Base-by-base conservation (phyloP, 2,329 filamentous ascomycete genomes). In the Cadophora gregata region DNA sequence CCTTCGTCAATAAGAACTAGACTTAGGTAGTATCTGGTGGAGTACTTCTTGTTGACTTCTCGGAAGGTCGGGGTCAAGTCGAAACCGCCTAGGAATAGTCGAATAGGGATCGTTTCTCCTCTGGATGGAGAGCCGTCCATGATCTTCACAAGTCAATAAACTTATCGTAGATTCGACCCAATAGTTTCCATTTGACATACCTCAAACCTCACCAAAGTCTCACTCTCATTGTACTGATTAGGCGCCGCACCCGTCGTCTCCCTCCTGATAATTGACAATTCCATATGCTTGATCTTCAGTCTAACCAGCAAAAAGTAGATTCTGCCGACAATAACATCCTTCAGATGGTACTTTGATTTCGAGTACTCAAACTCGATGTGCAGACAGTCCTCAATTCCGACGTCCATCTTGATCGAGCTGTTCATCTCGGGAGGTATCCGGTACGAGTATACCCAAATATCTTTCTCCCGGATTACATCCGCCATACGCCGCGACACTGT, bases 11-110 rank as follows among this genome's bases (percentile, higher is more conserved):
- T 97, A 73, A 97, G 85, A 25, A 99, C 96, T 69, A 99, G 82
- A 78, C 94, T 97, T 70, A 99, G 87, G 81, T 99, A 99, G 82
- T 99, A 99, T 76, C 96, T 87, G 45, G 95, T 98, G 29, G 95
- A 98, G 80, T 97, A 99, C 82, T 99, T 99, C 86, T 99, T 99
- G 87, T 99, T 99, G 73, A 99, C 96, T 79, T 99, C 96, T 69
- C 96, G 92, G 87, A 99, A 99, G 14, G 96, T 99, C 19, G 96
- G 96, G 4, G 96, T 99, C 70, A 99, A 82, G 80, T 99, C 96
- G 78, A 99, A 99, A 62, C 96, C 96, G 68, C 96, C 96, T 10
- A 99, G 88, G 87, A 99, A 99, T 64, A 99, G 85, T 74, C 96
- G 88, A 77, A 99, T 99, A 25, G 96, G 96, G 69, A 99, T 99